Percentiles rank a stretch among this genome's conserved stretches.
Evolutionary conservation across 192 early-diverging fungal species (phyloP).

Genomic region (Mortierella antarctica): DNA sequence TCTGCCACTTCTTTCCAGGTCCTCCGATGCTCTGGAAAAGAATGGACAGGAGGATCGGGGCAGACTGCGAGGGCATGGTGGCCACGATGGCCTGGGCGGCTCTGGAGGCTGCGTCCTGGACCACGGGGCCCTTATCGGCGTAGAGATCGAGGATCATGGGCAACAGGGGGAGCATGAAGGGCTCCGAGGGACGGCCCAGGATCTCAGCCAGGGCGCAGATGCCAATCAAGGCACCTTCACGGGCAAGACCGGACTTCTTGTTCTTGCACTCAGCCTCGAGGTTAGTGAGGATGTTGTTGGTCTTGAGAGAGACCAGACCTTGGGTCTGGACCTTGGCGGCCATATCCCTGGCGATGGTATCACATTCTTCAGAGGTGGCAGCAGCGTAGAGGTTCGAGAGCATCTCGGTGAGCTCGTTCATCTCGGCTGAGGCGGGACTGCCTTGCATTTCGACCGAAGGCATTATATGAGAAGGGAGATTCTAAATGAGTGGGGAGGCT

Average conservation of each 20-base stretch:
- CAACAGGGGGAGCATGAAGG: conserved; percentile 70
- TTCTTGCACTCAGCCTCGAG: conserved; percentile 68
- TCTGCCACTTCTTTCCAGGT: conserved; percentile 75
- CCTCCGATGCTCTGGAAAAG: conserved; percentile 66
- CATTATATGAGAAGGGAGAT: conserved; percentile 14
- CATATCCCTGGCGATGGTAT: conserved; percentile 64
- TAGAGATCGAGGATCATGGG: conserved; percentile 68
- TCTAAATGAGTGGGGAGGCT: conserved; percentile 15
- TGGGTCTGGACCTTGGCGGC: conserved; percentile 69
- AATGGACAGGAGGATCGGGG: conserved; percentile 40
- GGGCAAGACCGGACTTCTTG: conserved; percentile 74
- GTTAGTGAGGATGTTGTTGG: conserved; percentile 64
- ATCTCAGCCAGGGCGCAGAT: conserved; percentile 67
- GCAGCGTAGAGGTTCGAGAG: conserved; percentile 47
- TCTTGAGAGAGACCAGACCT: conserved; percentile 62
- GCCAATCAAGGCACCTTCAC: conserved; percentile 71
- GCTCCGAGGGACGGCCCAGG: conserved; percentile 71
- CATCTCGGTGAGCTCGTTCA: conserved; percentile 43
- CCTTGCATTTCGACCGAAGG: conserved; percentile 40
- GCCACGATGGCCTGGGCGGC: conserved; percentile 54
- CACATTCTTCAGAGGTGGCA: conserved; percentile 58
- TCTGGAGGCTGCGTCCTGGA: conserved; percentile 58
- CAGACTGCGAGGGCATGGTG: conserved; percentile 59
- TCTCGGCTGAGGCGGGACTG: conserved; percentile 11
- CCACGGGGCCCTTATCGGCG: conserved; percentile 62